phyloP scores from a whole-genome alignment of 2,329 filamentous ascomycete species.

The Hypoxylon sp. region DNA sequence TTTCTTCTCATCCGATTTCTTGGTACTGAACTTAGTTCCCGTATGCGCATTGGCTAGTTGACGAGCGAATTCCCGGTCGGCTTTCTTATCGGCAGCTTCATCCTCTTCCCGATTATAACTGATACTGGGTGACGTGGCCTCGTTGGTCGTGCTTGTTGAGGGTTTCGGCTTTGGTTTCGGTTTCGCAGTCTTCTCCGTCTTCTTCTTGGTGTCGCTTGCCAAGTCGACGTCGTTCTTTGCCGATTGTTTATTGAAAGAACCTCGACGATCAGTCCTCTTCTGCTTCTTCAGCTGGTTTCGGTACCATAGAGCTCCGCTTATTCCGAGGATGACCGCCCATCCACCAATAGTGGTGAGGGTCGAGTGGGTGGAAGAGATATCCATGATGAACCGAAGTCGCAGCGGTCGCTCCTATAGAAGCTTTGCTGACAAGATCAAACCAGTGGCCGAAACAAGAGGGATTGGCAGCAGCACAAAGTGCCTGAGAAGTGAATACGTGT shows the following conservation, averaged over 20 bases:
- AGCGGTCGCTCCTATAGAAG: slow-evolving; percentile 18
- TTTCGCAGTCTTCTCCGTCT: slow-evolving; percentile 58
- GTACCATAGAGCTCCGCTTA: slow-evolving; percentile 50
- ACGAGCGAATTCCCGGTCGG: slow-evolving; percentile 76
- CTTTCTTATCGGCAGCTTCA: slow-evolving; percentile 75
- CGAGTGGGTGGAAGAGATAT: slow-evolving; percentile 48
- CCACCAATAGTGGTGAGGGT: slow-evolving; percentile 56
- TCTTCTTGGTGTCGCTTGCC: slow-evolving; percentile 54
- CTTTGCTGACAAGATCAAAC: slow-evolving; percentile 23
- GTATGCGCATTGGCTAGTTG: slow-evolving; percentile 80
- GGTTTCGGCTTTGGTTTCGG: slow-evolving; percentile 57
- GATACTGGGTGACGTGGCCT: slow-evolving; percentile 53
- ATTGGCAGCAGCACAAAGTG: slow-evolving; percentile 41
- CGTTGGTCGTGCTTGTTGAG: slow-evolving; percentile 50
- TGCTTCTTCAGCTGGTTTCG: slow-evolving; percentile 42
- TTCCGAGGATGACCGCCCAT: slow-evolving; percentile 54
- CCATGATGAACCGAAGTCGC: slow-evolving; percentile 46
- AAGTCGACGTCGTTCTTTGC: slow-evolving; percentile 48
- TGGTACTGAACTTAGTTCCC: slow-evolving; percentile 72
- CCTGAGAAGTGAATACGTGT: slow-evolving; percentile 22
- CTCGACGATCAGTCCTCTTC: slow-evolving; percentile 28
- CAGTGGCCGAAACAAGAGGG: slow-evolving; percentile 20
- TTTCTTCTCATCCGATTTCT: slow-evolving; percentile 72
- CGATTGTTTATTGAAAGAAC: slow-evolving; percentile 45
- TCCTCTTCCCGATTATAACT: slow-evolving; percentile 62